A percentile compares a stretch with the other conserved stretches of the same genome.
Conservation (phyloP, 306 rosid genomes). For the Glycine latifolia region DNA sequence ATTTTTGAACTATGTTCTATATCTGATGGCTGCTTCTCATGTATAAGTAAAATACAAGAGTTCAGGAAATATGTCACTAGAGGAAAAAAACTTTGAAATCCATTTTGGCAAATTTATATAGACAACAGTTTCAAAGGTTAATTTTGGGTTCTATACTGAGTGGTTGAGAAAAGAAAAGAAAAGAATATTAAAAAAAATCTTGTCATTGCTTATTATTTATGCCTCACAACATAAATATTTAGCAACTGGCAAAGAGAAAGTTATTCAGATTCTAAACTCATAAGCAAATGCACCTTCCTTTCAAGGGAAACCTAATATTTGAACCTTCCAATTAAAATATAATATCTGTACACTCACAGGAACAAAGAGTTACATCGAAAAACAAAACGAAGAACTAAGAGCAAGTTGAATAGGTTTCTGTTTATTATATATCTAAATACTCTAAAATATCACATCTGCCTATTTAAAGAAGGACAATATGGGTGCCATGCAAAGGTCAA, state of each 20-base stretch:
- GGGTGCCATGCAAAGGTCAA: slow-evolving; percentile 24
- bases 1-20: too few species aligned
- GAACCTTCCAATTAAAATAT: neutral
- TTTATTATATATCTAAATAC: neutral
- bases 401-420: neutral
- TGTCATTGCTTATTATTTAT: neutral
- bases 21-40: too few species aligned
- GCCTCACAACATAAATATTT: neutral
- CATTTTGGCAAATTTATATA: too few species aligned
- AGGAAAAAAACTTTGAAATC: too few species aligned
- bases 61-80: too few species aligned
- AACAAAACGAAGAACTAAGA: neutral
- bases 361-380: neutral
- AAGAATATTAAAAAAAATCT: neutral
- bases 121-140: neutral
- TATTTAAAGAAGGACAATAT: neutral
- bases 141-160: neutral
- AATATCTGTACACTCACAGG: neutral
- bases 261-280: slow-evolving; percentile 26
- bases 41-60: too few species aligned
- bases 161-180: slow-evolving; percentile 1
- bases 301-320: neutral
- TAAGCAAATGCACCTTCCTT: too few species aligned
- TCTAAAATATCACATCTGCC: neutral
- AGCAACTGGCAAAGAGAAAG: neutral